Base-by-base conservation (phyloP, 306 rosid genomes). In the Parietaria judaica region DNA sequence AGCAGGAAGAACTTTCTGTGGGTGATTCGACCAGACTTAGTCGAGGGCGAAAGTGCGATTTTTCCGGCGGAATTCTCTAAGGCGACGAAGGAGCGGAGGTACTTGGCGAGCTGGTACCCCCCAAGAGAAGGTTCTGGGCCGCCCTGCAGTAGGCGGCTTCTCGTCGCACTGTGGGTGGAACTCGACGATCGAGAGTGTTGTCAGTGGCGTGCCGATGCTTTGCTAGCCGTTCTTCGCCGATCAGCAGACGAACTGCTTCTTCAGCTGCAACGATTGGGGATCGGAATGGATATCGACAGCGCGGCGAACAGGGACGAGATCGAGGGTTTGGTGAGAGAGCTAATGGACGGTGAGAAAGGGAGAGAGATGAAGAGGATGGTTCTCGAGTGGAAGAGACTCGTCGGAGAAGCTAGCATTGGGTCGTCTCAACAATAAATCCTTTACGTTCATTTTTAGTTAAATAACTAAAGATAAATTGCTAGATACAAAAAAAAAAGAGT, bases 231-330 rank as follows among this genome's bases (percentile, higher is more conserved):
- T n/a, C n/a, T n/a, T n/a, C n/a, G n/a, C n/a, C n/a, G n/a, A n/a
- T n/a, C n/a, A n/a, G n/a, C n/a, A n/a, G n/a, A n/a, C n/a, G n/a
- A n/a, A n/a, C n/a, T n/a, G n/a, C n/a, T n/a, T n/a, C n/a, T n/a
- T n/a, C n/a, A n/a, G n/a, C n/a, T n/a, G n/a, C n/a, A n/a, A n/a
- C n/a, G n/a, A n/a, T n/a, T 91, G 96, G 87, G 75, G 4, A 35
- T 86, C 3, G 97, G 92, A 17, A 52, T 81, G 76, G 92, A 86
- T 73, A 82, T 89, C 8, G 88, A 79, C 11, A 65, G 57, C 10
- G 72, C 76, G 49, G 91, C 64, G 6, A 70, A 49, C 31, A 74
- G 89, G 23, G 76, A 69, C 0, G 67, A 61, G 1, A 63, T 86
- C 11, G 87, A 81, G 16, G 58, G 9, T 0, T 77, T 81, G 5